A percentile compares a stretch with the other conserved stretches of the same genome.
These are phyloP conservation scores for Phytophthora pluvialis DNA, from an alignment of 352 stramenopile species.

Conservation along the genomic window DNA sequence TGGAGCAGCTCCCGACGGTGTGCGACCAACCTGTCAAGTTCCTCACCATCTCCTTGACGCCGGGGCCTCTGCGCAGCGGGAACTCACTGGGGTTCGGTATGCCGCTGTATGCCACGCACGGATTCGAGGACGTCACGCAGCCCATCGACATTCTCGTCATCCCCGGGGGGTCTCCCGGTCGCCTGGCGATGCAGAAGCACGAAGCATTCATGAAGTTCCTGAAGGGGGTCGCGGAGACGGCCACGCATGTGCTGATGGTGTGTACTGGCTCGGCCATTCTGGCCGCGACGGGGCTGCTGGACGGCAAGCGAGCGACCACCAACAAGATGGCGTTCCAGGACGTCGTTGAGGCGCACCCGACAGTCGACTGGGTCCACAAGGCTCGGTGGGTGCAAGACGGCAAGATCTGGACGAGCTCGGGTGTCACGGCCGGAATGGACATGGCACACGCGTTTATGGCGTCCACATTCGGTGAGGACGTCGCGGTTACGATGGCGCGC, in stretches of 20 bases:
- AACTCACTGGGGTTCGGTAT: constrained; percentile 40
- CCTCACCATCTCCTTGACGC: constrained; percentile 49
- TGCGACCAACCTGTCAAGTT: constrained; percentile 53
- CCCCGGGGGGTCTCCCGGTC: constrained; percentile 40
- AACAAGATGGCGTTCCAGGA: constrained; percentile 64
- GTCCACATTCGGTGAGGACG: constrained; percentile 30
- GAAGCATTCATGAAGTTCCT: constrained; percentile 51
- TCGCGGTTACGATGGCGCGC: constrained; percentile 39
- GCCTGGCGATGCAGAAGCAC: constrained; percentile 43
- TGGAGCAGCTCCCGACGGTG: constrained; percentile 58
- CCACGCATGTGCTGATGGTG: constrained; percentile 55
- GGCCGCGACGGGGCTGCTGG: constrained; percentile 49
- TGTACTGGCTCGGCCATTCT: constrained; percentile 62
- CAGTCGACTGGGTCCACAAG: constrained; percentile 57
- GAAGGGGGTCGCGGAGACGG: constrained; percentile 27
- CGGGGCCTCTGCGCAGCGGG: constrained; percentile 44
- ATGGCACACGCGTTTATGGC: constrained; percentile 62
- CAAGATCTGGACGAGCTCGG: constrained; percentile 65
- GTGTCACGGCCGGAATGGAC: constrained; percentile 68
- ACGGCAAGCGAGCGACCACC: constrained; percentile 57
- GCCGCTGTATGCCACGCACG: constrained; percentile 43
- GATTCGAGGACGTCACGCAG: constrained; percentile 34
- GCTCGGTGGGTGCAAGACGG: constrained; percentile 68
- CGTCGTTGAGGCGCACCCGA: constrained; percentile 38
- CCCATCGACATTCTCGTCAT: constrained; percentile 57